Evolutionary conservation across 306 rosid species (phyloP), one percentile per base, ranked within the genome.

Genomic region (Corylus americana): DNA sequence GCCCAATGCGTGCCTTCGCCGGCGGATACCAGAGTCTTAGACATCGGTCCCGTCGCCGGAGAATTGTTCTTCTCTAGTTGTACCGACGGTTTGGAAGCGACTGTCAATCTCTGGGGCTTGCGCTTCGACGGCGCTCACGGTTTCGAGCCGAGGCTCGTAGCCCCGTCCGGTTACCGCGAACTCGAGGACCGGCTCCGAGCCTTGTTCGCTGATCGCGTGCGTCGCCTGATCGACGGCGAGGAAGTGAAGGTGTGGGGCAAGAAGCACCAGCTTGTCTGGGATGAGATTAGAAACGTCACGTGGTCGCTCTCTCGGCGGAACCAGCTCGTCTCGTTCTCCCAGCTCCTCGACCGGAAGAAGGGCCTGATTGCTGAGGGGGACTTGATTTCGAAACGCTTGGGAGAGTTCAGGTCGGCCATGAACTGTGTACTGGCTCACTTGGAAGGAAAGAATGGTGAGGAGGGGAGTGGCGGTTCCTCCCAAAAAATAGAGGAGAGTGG

Each of bases 391-490:
- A 83, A 59, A 83, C 87, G 93, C 58, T 25, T 93, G 31, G 79
- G 31, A 55, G 99, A 95, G 84, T 95, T 95, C 83, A 75, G 59
- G 83, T 83, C 79, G 25, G 97, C 89, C 0, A 89, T 95, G 97
- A 76, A 80, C 72, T 88, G 88, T 71, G 25, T 95, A 31, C 84
- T 91, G 71, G 76, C 78, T 82, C 50, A 87, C 77, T 75, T 93
- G 51, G 89, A 87, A 42, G 72, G 72, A 67, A 67, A 67, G 59
- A 78, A 67, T 11, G 67, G 67, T 9, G 12, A 8, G 74, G 80
- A 85, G 72, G 63, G 61, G 44, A 71, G 18, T 42, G 83, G 74
- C 35, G 35, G 35, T 31, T 31, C 35, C 2, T 31, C 35, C 35
- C 35, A 1, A 31, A 31, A 31, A 31, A 31, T 31, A 31, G 3